Base-by-base conservation (phyloP, 2,329 filamentous ascomycete species). In the Fusarium humuli region DNA sequence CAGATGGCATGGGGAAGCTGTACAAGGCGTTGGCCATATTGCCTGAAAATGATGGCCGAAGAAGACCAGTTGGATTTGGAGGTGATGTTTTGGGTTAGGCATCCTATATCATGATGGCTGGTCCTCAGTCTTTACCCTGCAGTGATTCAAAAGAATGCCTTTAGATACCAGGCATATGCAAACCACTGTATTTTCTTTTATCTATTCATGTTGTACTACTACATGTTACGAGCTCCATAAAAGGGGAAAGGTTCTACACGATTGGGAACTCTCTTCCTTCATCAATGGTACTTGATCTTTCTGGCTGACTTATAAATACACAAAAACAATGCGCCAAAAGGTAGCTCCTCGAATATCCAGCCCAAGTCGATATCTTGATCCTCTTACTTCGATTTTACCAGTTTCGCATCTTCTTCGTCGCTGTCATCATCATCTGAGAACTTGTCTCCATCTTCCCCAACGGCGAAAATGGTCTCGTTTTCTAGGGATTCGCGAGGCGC, bases 1-100 rank as follows among this genome's bases (percentile, higher is more conserved):
- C 90, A 3, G 90, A 88, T 54, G 95, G 94, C 0, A 99, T 99
- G 96, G 96, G 96, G 0, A 94, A 91, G 82, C 83, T 97, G 23
- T 99, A 99, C 79, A 98, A 98, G 82, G 94, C 90, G 25, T 86
- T 99, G 86, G 93, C 94, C 14, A 93, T 99, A 74, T 78, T 98
- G 75, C 96, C 96, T 1, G 92, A 94, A 79, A 93, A 92, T 69
- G 87, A 85, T 37, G 91, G 92, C 3, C 86, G 83, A 65, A 88
- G 94, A 74, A 86, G 91, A 63, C 95, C 95, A 4, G 94, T 97
- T 57, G 96, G 96, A 0, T 98, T 99, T 83, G 96, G 96, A 1
- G 96, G 95, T 1, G 90, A 89, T 76, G 81, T 90, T 10, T 65
- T 57, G 16, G 65, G 67, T 44, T 71, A 57, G 20, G 44, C 40